phyloP scores from a whole-genome alignment of 306 rosid species.

The Acacia melanoxylon region DNA sequence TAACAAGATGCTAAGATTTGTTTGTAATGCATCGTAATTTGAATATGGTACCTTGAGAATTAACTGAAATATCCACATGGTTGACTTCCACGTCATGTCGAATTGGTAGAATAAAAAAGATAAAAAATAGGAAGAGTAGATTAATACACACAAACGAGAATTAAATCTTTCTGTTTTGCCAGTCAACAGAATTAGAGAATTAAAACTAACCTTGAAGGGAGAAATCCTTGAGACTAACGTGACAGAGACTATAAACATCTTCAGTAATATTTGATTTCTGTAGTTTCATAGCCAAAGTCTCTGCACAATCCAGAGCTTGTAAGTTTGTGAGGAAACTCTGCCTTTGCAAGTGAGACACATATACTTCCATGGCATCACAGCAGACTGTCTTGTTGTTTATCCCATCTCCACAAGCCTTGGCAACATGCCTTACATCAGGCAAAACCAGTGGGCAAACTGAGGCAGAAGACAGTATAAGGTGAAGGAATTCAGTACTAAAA shows the following conservation, averaged over 20 bases:
- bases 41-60: conserved; percentile 70
- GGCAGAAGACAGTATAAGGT: conserved; percentile 24
- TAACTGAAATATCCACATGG: conserved; percentile 57
- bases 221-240: conserved; percentile 86
- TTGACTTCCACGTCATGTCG: conserved; percentile 40
- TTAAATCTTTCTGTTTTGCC: conserved; percentile 14
- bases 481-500: conserved; percentile 5
- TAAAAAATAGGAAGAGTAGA: conserved; percentile 41
- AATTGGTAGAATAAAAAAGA: conserved; percentile 26
- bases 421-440: conserved; percentile 66
- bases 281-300: conserved; percentile 76
- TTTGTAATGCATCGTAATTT: background rate
- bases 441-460: conserved; percentile 86
- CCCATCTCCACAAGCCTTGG: conserved; percentile 65
- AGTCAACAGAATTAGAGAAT: conserved; percentile 21
- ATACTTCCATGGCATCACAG: conserved; percentile 81
- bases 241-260: conserved; percentile 81
- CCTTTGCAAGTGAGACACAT: conserved; percentile 91
- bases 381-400: conserved; percentile 69
- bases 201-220: conserved; percentile 85
- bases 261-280: conserved; percentile 57
- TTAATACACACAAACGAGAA: background rate
- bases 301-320: conserved; percentile 95
- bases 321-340: conserved; percentile 93
- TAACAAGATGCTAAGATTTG: background rate